phyloP scores from a whole-genome alignment of 2,329 filamentous ascomycete species.

The Gnomoniopsis smithogilvyi region DNA sequence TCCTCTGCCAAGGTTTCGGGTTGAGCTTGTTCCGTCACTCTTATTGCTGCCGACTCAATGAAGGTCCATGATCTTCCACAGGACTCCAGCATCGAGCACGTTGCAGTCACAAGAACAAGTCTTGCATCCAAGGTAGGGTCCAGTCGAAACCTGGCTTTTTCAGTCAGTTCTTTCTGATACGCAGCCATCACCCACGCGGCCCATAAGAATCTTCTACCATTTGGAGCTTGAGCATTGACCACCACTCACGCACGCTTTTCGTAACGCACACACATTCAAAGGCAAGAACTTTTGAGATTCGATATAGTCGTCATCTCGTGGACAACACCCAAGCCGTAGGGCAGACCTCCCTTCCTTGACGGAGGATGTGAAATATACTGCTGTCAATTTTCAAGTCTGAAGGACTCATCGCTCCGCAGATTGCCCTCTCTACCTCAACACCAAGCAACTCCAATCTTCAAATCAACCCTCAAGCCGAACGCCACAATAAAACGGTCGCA shows the following conservation, averaged over 20 bases:
- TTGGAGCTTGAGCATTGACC: background rate
- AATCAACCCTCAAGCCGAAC: conserved; percentile 14
- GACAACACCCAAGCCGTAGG: background rate
- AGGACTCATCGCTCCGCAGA: conserved; percentile 2
- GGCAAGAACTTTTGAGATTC: background rate
- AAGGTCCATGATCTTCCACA: too few relatives aligned
- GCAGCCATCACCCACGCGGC: too few relatives aligned
- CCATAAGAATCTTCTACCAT: too few relatives aligned
- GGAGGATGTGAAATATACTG: background rate
- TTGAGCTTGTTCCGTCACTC: too few relatives aligned
- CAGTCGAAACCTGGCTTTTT: too few relatives aligned
- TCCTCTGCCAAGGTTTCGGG: too few relatives aligned
- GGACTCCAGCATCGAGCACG: too few relatives aligned
- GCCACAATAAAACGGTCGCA: conserved; percentile 6
- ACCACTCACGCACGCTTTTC: background rate
- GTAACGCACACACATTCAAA: background rate
- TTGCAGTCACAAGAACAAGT: too few relatives aligned
- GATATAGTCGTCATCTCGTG: background rate
- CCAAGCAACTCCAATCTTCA: conserved; percentile 16
- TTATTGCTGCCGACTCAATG: too few relatives aligned
- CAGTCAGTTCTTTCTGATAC: too few relatives aligned
- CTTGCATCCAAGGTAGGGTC: too few relatives aligned
- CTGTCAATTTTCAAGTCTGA: conserved; percentile 2
- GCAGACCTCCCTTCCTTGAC: background rate
- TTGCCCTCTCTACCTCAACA: conserved; percentile 8